These are phyloP conservation scores for Zygoascus ofunaensis DNA, from an alignment of 805 yeast genomes.

Conservation along the genomic window DNA sequence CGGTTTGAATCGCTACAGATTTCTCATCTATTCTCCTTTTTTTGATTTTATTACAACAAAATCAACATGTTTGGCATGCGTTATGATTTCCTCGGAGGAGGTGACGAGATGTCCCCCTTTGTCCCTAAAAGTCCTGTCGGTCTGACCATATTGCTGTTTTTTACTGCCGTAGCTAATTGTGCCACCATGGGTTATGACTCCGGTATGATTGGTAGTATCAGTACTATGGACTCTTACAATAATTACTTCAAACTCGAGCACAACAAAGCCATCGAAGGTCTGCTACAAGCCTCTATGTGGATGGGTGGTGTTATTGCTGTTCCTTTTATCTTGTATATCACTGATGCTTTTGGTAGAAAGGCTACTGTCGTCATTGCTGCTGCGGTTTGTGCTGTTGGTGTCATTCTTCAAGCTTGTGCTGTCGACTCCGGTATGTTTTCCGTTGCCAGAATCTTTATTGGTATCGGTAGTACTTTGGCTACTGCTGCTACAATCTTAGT, in stretches of 20 bases:
- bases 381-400: slow-evolving; percentile 6
- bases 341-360: slow-evolving; percentile 9
- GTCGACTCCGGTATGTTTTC: slow-evolving; percentile 55
- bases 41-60: too few species aligned
- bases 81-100: background rate
- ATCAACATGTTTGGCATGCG: too few species aligned
- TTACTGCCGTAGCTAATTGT: background rate
- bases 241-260: slow-evolving; percentile 8
- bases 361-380: slow-evolving; percentile 4
- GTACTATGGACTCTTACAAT: slow-evolving; percentile 19
- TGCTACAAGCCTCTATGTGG: slow-evolving; percentile 23
- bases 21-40: too few species aligned
- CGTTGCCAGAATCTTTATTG: slow-evolving; percentile 47
- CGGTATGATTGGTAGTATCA: slow-evolving; percentile 14
- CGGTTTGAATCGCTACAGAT: too few species aligned
- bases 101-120: background rate
- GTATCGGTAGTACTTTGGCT: slow-evolving; percentile 21
- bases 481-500: slow-evolving; percentile 59
- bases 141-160: background rate
- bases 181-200: slow-evolving; percentile 16
- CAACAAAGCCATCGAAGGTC: slow-evolving; percentile 11
- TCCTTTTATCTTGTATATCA: slow-evolving; percentile 42
- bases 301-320: slow-evolving; percentile 65
- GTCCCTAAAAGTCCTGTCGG: background rate
- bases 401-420: slow-evolving; percentile 3